phyloP scores from a whole-genome alignment of 495 filamentous ascomycete genomes.

The Hyaloscypha bicolor region DNA sequence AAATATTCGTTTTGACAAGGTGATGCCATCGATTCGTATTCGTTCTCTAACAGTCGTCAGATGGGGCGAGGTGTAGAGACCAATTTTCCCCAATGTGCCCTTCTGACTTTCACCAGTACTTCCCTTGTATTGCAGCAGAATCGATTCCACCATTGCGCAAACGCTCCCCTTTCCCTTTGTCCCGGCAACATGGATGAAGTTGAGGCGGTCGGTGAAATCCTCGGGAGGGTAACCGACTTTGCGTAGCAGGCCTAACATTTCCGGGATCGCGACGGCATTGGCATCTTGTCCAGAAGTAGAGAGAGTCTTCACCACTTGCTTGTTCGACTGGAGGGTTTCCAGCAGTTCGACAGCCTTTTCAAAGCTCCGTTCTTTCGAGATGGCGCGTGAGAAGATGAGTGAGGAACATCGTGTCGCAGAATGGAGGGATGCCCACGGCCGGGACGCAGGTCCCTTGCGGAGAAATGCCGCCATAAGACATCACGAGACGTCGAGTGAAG shows the following conservation, averaged over 20 bases:
- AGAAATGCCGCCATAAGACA: no score
- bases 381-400: neutral
- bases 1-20: conserved; percentile 55
- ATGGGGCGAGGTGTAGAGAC: conserved; percentile 70
- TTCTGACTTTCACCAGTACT: neutral
- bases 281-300: conserved; percentile 43
- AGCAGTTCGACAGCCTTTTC: conserved; percentile 50
- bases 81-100: conserved; percentile 44
- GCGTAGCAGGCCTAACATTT: conserved; percentile 79
- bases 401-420: neutral
- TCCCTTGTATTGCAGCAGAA: conserved; percentile 22
- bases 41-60: conserved; percentile 63
- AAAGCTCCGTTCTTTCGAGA: conserved; percentile 42
- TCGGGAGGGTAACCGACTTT: conserved; percentile 67
- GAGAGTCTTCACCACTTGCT: conserved; percentile 51
- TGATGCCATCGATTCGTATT: conserved; percentile 58
- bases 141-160: conserved; percentile 27
- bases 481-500: no score
- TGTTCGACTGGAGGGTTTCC: conserved; percentile 77
- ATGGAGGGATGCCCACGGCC: neutral
- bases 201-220: conserved; percentile 33
- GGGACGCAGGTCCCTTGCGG: no score
- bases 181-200: conserved; percentile 58
- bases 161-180: conserved; percentile 66
- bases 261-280: conserved; percentile 79